Conservation (phyloP, 2,329 filamentous ascomycete genomes). For the Ascochyta clinopodiicola region DNA sequence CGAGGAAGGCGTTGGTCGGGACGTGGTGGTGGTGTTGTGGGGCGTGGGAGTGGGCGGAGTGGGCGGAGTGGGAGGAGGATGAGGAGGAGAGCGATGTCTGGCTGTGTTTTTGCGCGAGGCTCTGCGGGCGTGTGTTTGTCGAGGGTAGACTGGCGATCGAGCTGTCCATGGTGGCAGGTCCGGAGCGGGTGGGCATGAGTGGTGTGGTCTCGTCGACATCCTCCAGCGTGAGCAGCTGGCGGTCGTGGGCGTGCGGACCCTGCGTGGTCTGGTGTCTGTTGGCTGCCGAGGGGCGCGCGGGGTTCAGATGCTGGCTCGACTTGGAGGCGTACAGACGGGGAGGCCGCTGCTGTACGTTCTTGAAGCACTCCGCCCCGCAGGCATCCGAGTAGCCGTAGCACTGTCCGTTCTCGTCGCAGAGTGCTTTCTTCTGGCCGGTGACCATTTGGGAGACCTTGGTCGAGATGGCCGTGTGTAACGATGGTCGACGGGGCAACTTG, state of each 20-base stretch:
- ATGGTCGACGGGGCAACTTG: conserved; percentile 40
- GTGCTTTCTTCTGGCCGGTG: conserved; percentile 53
- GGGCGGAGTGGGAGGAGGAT: conserved; percentile 13
- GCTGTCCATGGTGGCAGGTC: conserved; percentile 33
- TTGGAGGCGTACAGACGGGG: conserved; percentile 30
- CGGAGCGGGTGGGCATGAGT: conserved; percentile 32
- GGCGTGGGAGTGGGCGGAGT: conserved; percentile 27
- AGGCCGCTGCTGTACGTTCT: conserved; percentile 52
- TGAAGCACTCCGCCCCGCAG: conserved; percentile 67
- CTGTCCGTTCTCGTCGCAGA: conserved; percentile 64
- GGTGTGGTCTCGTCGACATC: conserved; percentile 36
- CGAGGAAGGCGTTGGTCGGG: conserved; percentile 89
- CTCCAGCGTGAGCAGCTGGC: conserved; percentile 35
- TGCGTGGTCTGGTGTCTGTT: conserved; percentile 33
- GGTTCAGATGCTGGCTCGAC: conserved; percentile 25
- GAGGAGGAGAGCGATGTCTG: conserved; percentile 9
- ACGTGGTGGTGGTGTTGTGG: conserved; percentile 90
- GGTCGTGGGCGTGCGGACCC: conserved; percentile 30
- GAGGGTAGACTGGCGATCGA: conserved; percentile 23
- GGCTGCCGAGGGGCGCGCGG: conserved; percentile 26
- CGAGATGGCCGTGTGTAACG: conserved; percentile 51
- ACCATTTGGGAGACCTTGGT: conserved; percentile 58
- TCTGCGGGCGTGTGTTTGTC: conserved; percentile 13
- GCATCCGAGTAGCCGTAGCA: conserved; percentile 68
- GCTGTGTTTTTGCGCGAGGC: conserved; percentile 9